Base-by-base conservation (phyloP, 1,284 basidiomycete genomes). In the Apiotrichum gamsii region DNA sequence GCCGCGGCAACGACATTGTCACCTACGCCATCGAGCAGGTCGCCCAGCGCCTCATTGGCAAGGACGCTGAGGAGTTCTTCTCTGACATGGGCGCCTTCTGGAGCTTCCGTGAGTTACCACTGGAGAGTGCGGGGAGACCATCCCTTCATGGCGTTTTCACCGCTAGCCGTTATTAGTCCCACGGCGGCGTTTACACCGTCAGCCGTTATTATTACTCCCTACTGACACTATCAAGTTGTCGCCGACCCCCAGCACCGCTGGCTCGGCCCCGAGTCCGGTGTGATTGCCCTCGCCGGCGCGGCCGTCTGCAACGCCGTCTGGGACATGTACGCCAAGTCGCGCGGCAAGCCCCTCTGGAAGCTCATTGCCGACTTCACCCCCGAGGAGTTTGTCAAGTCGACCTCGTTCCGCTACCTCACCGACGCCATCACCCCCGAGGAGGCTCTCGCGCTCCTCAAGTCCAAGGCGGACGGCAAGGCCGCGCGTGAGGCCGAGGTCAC, bases 1-100 rank as follows among this genome's bases (percentile, higher is more conserved):
- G 91, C 5, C 82, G 90, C 33, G 90, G 90, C 21, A 96, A 93
- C 67, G 93, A 96, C 53, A 90, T 93, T 59, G 90, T 90, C 46
- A 90, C 87, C 70, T 76, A 76, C 42, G 85, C 89, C 2, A 90
- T 94, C 64, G 75, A 79, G 51, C 80, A 82, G 63, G 81, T 94
- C 35, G 84, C 89, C 0, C 78, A 80, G 57, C 81, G 86, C 16
- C 78, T 96, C 8, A 74, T 94, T 15, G 89, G 88, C n/a, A 87
- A 84, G 68, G 83, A 87, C 47, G 78, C 83, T 13, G 87, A 90
- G 62, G 78, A 81, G 28, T 78, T 95, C 21, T 94, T 95, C 66
- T 76, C 78, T 20, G 82, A 90, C 70, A 95, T 96, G 90, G 90
- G 90, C 28, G 60, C 61, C 19, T 71, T 69, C 54, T 75, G 70